Evolutionary conservation across 1,284 basidiomycete species (phyloP).

Genomic region (Cryptococcus sp.): DNA sequence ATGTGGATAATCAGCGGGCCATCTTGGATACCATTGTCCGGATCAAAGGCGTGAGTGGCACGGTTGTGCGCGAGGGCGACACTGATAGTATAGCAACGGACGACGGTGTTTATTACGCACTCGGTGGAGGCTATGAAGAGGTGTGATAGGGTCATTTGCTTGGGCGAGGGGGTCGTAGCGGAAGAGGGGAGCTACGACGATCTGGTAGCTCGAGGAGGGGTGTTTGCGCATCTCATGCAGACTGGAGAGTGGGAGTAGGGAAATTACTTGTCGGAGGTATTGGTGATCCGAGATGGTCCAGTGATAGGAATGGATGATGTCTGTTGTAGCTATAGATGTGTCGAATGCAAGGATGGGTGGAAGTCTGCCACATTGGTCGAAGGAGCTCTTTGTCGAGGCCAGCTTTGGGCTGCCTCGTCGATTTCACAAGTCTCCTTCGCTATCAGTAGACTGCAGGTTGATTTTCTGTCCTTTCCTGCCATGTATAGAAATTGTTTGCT

Average conservation of each 20-base stretch:
- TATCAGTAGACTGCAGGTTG: too few relatives aligned
- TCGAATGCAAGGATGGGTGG: too few relatives aligned
- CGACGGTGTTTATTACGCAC: conserved; percentile 89
- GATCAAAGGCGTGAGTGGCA: conserved; percentile 53
- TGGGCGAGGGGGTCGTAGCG: conserved; percentile 67
- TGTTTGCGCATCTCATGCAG: conserved; percentile 74
- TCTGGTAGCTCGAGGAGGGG: conserved; percentile 61
- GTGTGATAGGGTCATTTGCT: conserved; percentile 82
- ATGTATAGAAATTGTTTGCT: too few relatives aligned
- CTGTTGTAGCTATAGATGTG: too few relatives aligned
- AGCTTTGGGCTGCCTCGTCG: too few relatives aligned
- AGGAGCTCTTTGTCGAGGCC: too few relatives aligned
- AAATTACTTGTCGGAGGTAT: not conserved
- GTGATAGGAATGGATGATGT: too few relatives aligned
- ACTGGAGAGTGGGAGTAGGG: conserved; percentile 73
- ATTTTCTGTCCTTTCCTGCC: too few relatives aligned
- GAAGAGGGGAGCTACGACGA: conserved; percentile 74
- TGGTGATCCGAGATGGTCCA: too few relatives aligned
- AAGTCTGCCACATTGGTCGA: too few relatives aligned
- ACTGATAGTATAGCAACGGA: conserved; percentile 49
- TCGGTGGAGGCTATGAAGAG: conserved; percentile 83
- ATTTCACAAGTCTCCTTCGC: too few relatives aligned
- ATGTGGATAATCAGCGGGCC: conserved; percentile 69
- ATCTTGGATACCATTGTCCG: conserved; percentile 70
- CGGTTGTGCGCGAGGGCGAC: too few relatives aligned